Evolutionary conservation across 2,329 filamentous ascomycete species (phyloP), one percentile per base, ranked within the genome.

Genomic region (Tolypocladium ovalisporum): DNA sequence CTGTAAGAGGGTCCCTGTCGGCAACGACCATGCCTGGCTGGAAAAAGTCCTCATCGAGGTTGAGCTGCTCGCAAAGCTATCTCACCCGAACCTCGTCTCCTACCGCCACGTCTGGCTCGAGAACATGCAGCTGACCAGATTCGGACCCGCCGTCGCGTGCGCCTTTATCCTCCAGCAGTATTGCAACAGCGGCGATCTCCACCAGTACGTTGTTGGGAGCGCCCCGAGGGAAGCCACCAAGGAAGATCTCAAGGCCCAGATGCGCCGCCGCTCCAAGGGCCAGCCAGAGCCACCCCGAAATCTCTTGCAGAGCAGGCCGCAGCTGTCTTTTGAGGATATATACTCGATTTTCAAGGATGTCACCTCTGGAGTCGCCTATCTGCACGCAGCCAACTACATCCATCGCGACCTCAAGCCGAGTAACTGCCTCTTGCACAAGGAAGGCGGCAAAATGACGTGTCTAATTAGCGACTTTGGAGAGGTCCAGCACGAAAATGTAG

Each of bases 71-170:
- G 91, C 96, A 65, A 89, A 90, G 65, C 82, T 99, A 4, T 94
- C 90, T 0, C 94, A 99, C 68, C 89, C 92, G 58, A 99, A 99
- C 61, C 79, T 99, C 10, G 94, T 99, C 1, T 96, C 92, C 0
- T 99, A 99, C 70, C 87, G 93, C 8, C 94, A 97, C 73, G 94
- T 96, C 36, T 99, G 94, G 94, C 80, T 99, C 19, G 93, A 99
- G 70, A 88, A 97, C 69, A 86, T 88, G 56, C 84, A 88, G 63
- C 83, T 96, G 55, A 93, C 83, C 61, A 86, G 83, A 1, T 99
- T 99, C 69, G 89, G 91, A 0, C 94, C 95, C 0, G 90, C 85
- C 56, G 91, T 99, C 1, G 91, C 91, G 13, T 97, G 93, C 66
- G 91, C 93, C 5, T 99, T 96, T 69, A 99, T 99, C 58, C 79